These are phyloP conservation scores for Geum urbanum DNA, from an alignment of 306 rosid genomes.

Conservation along the genomic window DNA sequence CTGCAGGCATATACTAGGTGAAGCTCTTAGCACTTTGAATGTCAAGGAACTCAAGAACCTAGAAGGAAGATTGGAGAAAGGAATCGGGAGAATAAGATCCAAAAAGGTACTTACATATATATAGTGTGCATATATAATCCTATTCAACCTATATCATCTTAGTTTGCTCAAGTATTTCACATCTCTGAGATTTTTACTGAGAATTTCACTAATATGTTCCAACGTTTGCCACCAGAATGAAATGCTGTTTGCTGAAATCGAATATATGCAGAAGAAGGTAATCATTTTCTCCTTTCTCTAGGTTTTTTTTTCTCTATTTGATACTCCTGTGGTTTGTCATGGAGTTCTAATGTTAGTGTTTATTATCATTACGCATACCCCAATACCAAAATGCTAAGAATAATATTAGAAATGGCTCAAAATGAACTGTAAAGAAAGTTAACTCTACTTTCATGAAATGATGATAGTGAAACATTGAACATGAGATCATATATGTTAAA, in stretches of 20 bases:
- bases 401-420: no score
- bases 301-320: neutral
- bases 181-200: neutral
- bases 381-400: neutral
- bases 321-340: neutral
- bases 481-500: neutral
- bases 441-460: neutral
- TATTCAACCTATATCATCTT: neutral
- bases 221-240: conserved; percentile 50
- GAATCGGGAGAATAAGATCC: conserved; percentile 79
- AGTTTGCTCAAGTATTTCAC: neutral
- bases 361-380: neutral
- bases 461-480: neutral
- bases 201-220: neutral
- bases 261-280: conserved; percentile 97
- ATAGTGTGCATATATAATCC: neutral
- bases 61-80: conserved; percentile 92
- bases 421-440: neutral
- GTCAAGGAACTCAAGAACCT: conserved; percentile 80
- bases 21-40: conserved; percentile 65
- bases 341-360: neutral
- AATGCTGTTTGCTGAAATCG: conserved; percentile 70
- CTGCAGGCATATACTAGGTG: conserved; percentile 80
- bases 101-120: conserved; percentile 51
- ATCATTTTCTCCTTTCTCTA: neutral